Percentiles rank a stretch among this genome's conserved stretches.
Conservation (phyloP, 2,329 filamentous ascomycete genomes). For the Colletotrichum ledebouriae region DNA sequence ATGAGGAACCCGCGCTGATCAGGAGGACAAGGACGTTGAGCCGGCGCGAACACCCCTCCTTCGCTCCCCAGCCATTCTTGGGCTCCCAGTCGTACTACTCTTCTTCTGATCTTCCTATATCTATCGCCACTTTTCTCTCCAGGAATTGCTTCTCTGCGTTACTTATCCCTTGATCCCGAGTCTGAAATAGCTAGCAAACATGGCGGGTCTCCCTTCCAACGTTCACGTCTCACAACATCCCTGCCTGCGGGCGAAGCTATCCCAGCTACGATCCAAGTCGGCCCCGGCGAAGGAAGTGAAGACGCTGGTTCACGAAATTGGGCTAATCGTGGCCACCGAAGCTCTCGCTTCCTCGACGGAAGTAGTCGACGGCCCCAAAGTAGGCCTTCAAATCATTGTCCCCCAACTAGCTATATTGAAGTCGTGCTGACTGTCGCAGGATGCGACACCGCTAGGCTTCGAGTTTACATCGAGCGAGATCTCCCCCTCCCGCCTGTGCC, state of each 20-base stretch:
- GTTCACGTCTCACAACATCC: conserved; percentile 88
- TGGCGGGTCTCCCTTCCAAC: conserved; percentile 65
- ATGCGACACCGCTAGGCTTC: conserved; percentile 82
- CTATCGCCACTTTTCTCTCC: background rate
- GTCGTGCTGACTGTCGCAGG: conserved; percentile 61
- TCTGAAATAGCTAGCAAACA: conserved; percentile 42
- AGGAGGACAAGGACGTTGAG: conserved; percentile 40
- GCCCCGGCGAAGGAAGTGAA: conserved; percentile 83
- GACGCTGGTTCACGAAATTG: conserved; percentile 86
- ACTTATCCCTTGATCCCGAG: background rate
- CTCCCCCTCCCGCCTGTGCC: conserved; percentile 76
- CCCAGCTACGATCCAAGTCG: conserved; percentile 82
- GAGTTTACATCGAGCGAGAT: conserved; percentile 77
- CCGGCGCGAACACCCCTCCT: conserved; percentile 32
- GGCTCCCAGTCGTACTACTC: conserved; percentile 6
- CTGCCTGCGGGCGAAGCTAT: conserved; percentile 88
- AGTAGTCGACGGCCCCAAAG: conserved; percentile 71
- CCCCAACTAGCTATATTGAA: background rate
- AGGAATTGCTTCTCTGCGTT: background rate
- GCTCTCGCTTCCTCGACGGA: conserved; percentile 77
- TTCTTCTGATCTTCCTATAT: conserved; percentile 31
- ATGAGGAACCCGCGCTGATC: conserved; percentile 39
- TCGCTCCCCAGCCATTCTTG: conserved; percentile 23
- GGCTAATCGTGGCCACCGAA: conserved; percentile 85
- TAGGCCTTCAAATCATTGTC: conserved; percentile 52